Evolutionary conservation across 2,329 filamentous ascomycete genomes (phyloP), one percentile per base, ranked within the genome.

Genomic region (Aspergillus pseudotamarii): DNA sequence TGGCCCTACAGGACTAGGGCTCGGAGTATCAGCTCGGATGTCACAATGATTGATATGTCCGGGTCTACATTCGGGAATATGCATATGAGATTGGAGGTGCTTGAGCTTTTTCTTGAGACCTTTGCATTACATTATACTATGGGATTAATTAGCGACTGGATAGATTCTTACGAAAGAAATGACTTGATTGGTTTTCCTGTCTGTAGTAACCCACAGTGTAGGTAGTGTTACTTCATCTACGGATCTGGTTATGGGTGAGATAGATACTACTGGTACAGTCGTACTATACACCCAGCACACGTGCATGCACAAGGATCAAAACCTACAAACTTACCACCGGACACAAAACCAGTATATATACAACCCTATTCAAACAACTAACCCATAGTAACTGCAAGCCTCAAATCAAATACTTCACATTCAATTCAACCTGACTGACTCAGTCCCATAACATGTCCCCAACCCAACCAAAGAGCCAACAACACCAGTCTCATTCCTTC

Each of bases 141-240:
- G 69, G 69, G 69, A 71, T 71, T 73, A 72, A 66, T 74, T 75
- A 76, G 74, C 74, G 72, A 72, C 72, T 74, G 69, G 68, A 72
- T 72, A 72, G 68, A 72, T 71, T 73, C 62, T 63, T 54, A 68
- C 64, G 66, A 68, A 70, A 67, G 64, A 60, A 65, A 74, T 70
- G 69, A 65, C 67, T 63, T 50, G 56, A 45, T 53, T 43, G 46
- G 10, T 26, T 32, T 45, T 14, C 38, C 38, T 11, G 45, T 53
- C 48, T 60, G 54, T 30, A 38, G 38, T 41, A 41, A 8, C 38
- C 38, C 16, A 41, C 9, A 41, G 38, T 19, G n/a, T 41, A n/a
- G 38, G 38, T 19, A 41, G 38, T 41, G 38, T n/a, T 19, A 41
- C 16, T 41, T 41, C 6, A n/a, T 4, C 9, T 41, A 41, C 38